These are phyloP conservation scores for Plasmopara viticola DNA, from an alignment of 352 stramenopile species.

Conservation along the genomic window DNA sequence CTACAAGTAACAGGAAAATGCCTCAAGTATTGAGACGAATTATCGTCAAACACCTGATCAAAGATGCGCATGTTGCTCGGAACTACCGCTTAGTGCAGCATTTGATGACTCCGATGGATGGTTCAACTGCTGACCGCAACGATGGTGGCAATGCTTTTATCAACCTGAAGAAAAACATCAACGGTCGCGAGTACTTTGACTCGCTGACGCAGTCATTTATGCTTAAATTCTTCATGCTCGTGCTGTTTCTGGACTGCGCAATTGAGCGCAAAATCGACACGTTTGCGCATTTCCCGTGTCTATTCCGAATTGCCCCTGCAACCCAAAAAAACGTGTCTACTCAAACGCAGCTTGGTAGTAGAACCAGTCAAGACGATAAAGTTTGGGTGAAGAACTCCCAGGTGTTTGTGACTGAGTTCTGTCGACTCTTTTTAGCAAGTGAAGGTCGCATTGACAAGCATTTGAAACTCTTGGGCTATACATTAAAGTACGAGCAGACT, in stretches of 20 bases:
- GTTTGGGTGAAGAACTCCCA: conserved; percentile 88
- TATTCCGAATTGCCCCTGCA: conserved; percentile 71
- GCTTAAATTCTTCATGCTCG: conserved; percentile 88
- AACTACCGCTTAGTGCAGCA: conserved; percentile 69
- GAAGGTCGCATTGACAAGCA: conserved; percentile 95
- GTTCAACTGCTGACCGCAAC: conserved; percentile 30
- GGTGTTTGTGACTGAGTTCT: conserved; percentile 89
- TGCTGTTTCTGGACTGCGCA: conserved; percentile 90
- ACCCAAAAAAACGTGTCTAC: conserved; percentile 3
- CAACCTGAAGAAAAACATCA: conserved; percentile 66
- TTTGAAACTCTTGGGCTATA: conserved; percentile 83
- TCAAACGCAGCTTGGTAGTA: neutral
- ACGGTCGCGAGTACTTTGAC: conserved; percentile 71
- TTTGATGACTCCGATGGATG: conserved; percentile 59
- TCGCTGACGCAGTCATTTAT: conserved; percentile 86
- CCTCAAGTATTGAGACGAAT: conserved; percentile 48
- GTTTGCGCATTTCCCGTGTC: conserved; percentile 77
- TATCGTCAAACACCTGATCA: conserved; percentile 58
- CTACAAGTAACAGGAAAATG: conserved; percentile 32
- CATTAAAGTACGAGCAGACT: conserved; percentile 86
- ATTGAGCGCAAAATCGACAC: conserved; percentile 69
- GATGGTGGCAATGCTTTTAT: conserved; percentile 39
- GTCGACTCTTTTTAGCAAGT: conserved; percentile 86
- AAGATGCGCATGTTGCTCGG: conserved; percentile 49
- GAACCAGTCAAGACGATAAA: conserved; percentile 7